Conservation (phyloP, 2,329 filamentous ascomycete genomes). For the Zymoseptoria crescenta region DNA sequence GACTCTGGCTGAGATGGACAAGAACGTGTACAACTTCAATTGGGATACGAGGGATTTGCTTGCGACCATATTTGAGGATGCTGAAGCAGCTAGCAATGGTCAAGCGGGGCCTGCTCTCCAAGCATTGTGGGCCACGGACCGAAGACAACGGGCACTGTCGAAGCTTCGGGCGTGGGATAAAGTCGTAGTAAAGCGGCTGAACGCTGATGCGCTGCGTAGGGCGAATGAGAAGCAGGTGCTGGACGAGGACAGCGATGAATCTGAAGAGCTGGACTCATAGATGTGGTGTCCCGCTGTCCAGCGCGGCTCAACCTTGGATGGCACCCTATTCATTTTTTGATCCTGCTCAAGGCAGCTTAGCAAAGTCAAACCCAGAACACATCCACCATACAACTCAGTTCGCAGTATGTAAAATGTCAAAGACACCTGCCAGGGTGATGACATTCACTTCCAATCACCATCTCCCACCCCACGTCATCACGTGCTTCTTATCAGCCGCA, state of each 20-base stretch:
- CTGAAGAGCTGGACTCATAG: not conserved
- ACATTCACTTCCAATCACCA: not conserved
- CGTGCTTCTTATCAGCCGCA: not conserved
- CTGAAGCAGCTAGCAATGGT: constrained; percentile 20
- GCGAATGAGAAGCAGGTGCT: constrained; percentile 1
- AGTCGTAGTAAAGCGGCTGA: constrained; percentile 1
- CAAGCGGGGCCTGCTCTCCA: constrained; percentile 14
- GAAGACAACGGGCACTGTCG: constrained; percentile 24
- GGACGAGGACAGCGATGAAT: constrained; percentile 1
- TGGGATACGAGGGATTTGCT: constrained; percentile 37
- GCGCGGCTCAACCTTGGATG: too few species aligned
- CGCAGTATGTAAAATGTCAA: too few species aligned
- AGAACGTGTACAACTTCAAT: constrained; percentile 53
- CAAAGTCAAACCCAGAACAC: too few species aligned
- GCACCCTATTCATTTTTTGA: too few species aligned
- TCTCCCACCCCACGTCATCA: not conserved
- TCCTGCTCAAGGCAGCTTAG: too few species aligned
- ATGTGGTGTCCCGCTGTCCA: not conserved
- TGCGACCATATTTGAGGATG: constrained; percentile 28
- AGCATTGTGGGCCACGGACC: constrained; percentile 31
- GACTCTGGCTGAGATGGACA: constrained; percentile 58
- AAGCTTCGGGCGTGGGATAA: constrained; percentile 18
- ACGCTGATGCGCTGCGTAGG: constrained; percentile 2
- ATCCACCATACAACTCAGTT: too few species aligned
- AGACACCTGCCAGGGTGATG: too few species aligned